These are phyloP conservation scores for Phyllosticta citriasiana DNA, from an alignment of 2,329 filamentous ascomycete genomes.

Conservation along the genomic window DNA sequence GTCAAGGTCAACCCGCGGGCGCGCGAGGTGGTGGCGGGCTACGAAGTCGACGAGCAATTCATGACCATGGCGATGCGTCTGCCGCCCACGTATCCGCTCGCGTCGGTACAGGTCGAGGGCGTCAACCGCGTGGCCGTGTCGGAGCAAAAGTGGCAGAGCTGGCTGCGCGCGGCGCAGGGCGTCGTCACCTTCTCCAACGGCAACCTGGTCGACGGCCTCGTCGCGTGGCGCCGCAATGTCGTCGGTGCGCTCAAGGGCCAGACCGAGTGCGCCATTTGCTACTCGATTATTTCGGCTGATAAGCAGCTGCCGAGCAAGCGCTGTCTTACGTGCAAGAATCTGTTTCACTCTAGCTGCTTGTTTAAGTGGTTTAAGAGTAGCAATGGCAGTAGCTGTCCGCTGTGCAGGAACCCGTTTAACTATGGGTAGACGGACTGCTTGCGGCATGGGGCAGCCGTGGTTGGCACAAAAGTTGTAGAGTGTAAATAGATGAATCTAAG, in stretches of 20 bases:
- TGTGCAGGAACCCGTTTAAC: constrained; percentile 82
- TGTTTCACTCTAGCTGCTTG: constrained; percentile 82
- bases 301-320: constrained; percentile 85
- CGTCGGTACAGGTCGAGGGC: constrained; percentile 64
- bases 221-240: constrained; percentile 79
- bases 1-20: constrained; percentile 64
- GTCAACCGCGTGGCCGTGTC: constrained; percentile 77
- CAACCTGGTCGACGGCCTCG: constrained; percentile 75
- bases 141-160: constrained; percentile 86
- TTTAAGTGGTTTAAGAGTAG: constrained; percentile 97
- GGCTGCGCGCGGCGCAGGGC: constrained; percentile 79
- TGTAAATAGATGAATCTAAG: no score
- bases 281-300: constrained; percentile 82
- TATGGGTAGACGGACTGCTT: constrained; percentile 34
- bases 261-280: constrained; percentile 93
- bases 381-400: constrained; percentile 80
- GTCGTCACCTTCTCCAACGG: constrained; percentile 91
- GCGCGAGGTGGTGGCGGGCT: constrained; percentile 71
- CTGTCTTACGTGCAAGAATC: constrained; percentile 85
- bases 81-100: constrained; percentile 72
- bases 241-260: constrained; percentile 83
- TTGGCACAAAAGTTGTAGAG: not conserved
- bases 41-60: constrained; percentile 77
- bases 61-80: constrained; percentile 76
- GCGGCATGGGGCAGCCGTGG: not conserved